Conservation (phyloP, 495 filamentous ascomycete species). For the Penicillium desertorum region DNA sequence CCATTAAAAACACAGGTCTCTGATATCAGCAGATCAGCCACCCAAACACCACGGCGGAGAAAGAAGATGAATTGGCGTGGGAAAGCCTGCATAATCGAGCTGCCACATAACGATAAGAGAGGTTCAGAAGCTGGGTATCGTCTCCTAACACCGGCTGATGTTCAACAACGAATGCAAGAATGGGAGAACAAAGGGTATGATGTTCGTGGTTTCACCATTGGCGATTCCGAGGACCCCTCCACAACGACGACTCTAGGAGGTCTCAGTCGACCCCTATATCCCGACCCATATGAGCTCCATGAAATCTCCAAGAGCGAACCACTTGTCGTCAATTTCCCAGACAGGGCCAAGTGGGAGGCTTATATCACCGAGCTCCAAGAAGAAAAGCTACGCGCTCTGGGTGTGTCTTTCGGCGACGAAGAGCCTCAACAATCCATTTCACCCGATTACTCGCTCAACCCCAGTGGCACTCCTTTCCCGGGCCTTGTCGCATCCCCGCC, state of each 20-base stretch:
- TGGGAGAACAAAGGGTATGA: conserved; percentile 79
- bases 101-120: conserved; percentile 67
- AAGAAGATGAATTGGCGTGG: conserved; percentile 62
- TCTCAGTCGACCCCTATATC: conserved; percentile 73
- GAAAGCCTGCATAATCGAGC: conserved; percentile 68
- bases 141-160: conserved; percentile 58
- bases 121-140: conserved; percentile 57
- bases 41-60: conserved; percentile 34
- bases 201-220: conserved; percentile 68
- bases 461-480: conserved; percentile 51
- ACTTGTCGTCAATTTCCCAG: conserved; percentile 71
- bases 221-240: conserved; percentile 37
- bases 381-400: conserved; percentile 85
- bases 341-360: conserved; percentile 73
- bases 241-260: conserved; percentile 37
- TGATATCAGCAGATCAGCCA: conserved; percentile 20
- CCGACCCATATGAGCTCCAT: conserved; percentile 59
- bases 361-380: conserved; percentile 82
- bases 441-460: conserved; percentile 67
- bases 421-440: conserved; percentile 69
- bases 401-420: conserved; percentile 74
- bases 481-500: conserved; percentile 60
- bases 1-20: conserved; percentile 17
- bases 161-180: conserved; percentile 61
- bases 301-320: conserved; percentile 51